A percentile compares a stretch with the other conserved stretches of the same genome.
phyloP scores from a whole-genome alignment of 495 filamentous ascomycete species.

The Podospora australis region DNA sequence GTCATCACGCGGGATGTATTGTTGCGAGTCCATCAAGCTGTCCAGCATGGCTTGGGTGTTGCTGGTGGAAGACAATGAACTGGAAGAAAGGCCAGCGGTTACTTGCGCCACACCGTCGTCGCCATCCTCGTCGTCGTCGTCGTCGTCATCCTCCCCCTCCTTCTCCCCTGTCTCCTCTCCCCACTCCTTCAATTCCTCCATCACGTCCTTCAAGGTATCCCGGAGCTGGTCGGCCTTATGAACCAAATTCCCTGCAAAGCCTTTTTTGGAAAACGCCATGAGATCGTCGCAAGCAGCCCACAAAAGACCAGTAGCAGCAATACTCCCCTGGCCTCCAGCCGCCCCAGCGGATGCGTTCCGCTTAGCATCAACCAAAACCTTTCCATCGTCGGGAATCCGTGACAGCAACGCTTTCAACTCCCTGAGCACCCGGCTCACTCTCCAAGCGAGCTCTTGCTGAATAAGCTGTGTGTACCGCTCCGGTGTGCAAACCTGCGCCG shows the following conservation, averaged over 20 bases:
- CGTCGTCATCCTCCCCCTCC: slow-evolving; percentile 38
- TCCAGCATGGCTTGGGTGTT: slow-evolving; percentile 44
- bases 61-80: slow-evolving; percentile 5
- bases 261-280: slow-evolving; percentile 52
- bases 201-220: slow-evolving; percentile 69
- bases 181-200: slow-evolving; percentile 82
- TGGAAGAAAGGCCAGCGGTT: slow-evolving; percentile 15
- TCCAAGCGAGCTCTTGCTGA: slow-evolving; percentile 48
- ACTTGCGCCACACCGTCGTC: slow-evolving; percentile 19
- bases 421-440: slow-evolving; percentile 38
- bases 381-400: slow-evolving; percentile 42
- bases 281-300: slow-evolving; percentile 72
- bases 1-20: slow-evolving; percentile 49
- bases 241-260: slow-evolving; percentile 55
- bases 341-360: slow-evolving; percentile 36
- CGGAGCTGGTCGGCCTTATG: slow-evolving; percentile 59
- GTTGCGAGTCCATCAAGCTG: slow-evolving; percentile 48
- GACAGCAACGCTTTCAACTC: slow-evolving; percentile 40
- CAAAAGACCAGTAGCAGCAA: slow-evolving; percentile 53
- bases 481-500: slow-evolving; percentile 56
- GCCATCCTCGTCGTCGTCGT: slow-evolving; percentile 33
- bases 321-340: slow-evolving; percentile 43
- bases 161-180: slow-evolving; percentile 55
- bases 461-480: slow-evolving; percentile 52
- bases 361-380: slow-evolving; percentile 32